phyloP scores from a whole-genome alignment of 2,329 filamentous ascomycete genomes.

The Penicillium psychrosexuale region DNA sequence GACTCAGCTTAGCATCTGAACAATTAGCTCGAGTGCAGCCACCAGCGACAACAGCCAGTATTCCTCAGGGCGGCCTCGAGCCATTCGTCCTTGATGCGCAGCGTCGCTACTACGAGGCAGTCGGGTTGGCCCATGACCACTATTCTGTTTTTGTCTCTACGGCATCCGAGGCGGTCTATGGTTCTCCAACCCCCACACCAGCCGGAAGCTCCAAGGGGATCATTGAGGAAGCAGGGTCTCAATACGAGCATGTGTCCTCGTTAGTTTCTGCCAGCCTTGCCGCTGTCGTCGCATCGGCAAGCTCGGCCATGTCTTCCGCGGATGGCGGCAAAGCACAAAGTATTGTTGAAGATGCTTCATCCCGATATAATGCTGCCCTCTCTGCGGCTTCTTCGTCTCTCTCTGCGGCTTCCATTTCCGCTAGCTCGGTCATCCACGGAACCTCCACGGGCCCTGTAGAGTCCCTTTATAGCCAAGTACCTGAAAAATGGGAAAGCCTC shows the following conservation, averaged over 20 bases:
- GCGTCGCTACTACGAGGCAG: conserved; percentile 71
- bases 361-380: conserved; percentile 45
- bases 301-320: conserved; percentile 34
- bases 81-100: conserved; percentile 57
- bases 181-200: conserved; percentile 53
- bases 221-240: conserved; percentile 34
- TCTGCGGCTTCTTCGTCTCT: conserved; percentile 44
- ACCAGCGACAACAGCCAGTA: conserved; percentile 62
- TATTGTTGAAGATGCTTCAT: conserved; percentile 44
- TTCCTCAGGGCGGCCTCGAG: conserved; percentile 49
- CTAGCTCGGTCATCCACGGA: conserved; percentile 47
- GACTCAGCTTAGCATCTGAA: conserved; percentile 66
- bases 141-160: conserved; percentile 72
- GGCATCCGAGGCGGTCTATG: conserved; percentile 67
- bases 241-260: conserved; percentile 37
- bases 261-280: conserved; percentile 43
- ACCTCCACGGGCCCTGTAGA: conserved; percentile 41
- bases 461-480: conserved; percentile 55
- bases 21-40: conserved; percentile 68
- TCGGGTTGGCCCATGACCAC: conserved; percentile 73
- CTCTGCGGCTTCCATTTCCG: conserved; percentile 39
- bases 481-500: conserved; percentile 62
- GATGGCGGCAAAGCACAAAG: conserved; percentile 38
- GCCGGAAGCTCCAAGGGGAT: conserved; percentile 32
- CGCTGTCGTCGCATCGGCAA: conserved; percentile 41